Conservation (phyloP, 1,284 basidiomycete genomes). For the Thelephora terrestris region DNA sequence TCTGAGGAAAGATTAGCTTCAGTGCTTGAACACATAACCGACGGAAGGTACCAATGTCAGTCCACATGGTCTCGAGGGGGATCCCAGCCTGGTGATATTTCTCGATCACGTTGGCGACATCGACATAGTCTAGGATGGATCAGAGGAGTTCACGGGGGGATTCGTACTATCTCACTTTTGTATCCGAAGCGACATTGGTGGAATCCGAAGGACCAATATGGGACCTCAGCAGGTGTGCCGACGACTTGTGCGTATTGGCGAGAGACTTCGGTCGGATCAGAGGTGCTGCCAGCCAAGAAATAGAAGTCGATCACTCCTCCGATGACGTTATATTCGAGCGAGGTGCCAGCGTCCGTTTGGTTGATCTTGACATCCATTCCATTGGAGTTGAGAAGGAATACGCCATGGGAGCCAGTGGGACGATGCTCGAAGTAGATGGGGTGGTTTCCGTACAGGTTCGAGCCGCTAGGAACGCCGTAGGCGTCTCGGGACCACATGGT, state of each 20-base stretch:
- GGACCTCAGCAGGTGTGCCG: constrained; percentile 54
- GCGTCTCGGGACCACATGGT: constrained; percentile 64
- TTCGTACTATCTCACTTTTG: constrained; percentile 28
- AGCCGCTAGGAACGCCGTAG: constrained; percentile 39
- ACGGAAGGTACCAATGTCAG: constrained; percentile 45
- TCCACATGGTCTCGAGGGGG: constrained; percentile 71
- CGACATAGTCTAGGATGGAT: constrained; percentile 37
- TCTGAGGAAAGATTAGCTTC: constrained; percentile 27
- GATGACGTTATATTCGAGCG: constrained; percentile 62
- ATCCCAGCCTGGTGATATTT: constrained; percentile 52
- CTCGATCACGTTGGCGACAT: constrained; percentile 49
- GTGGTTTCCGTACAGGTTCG: constrained; percentile 62
- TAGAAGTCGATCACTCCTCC: constrained; percentile 68
- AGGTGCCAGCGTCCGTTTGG: constrained; percentile 27
- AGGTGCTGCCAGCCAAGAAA: constrained; percentile 60
- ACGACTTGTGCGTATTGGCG: constrained; percentile 58
- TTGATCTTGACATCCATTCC: constrained; percentile 68
- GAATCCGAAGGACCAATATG: constrained; percentile 62
- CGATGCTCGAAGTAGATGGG: constrained; percentile 64
- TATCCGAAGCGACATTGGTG: constrained; percentile 69
- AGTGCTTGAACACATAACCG: not conserved
- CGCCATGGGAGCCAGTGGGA: constrained; percentile 52
- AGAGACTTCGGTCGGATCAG: constrained; percentile 48
- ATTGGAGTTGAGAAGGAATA: constrained; percentile 58
- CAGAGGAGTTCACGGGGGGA: not conserved